Evolutionary conservation across 495 filamentous ascomycete genomes (phyloP), one percentile per base, ranked within the genome.

Genomic region (Hyaloscypha variabilis): DNA sequence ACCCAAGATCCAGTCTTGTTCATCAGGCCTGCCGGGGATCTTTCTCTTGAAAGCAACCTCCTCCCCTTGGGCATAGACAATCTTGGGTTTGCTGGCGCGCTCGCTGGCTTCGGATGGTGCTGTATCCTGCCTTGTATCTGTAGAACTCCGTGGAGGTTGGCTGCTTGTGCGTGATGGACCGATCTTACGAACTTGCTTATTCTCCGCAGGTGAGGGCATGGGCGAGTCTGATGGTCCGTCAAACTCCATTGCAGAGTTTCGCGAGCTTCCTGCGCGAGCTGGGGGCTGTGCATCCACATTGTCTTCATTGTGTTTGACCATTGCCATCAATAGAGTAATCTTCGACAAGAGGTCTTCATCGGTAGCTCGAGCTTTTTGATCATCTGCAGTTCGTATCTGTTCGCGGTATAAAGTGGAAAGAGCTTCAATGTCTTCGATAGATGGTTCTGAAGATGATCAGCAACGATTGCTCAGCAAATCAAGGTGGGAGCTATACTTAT

Each of bases 1-100:
- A 67, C 94, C 97, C 65, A 97, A 85, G 61, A 98, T 97, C 85
- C 91, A 93, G 71, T 92, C 90, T 36, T 83, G 81, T 64, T 90
- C 91, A 63, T 91, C 85, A 24, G 83, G 82, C 54, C 85, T 84
- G 25, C 28, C 81, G 2, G 84, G 82, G 58, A 89, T 85, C 72
- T 93, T 95, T 49, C 90, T 91, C 68, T 89, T 90, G 81, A 93
- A 96, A 25, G 93, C 91, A 17, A 97, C 93, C 72, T 96, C 90
- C 60, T 92, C 89, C 49, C 88, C 88, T 49, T 92, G 83, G 52
- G 80, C 77, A 39, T 94, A 87, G 21, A 73, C 72, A 51, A 84
- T 75, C 70, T 82, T 84, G 42, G 78, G 73, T 21, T 81, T 80
- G 49, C 63, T 66, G 6, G 62, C 60, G 19, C 59, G 36, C 34